Percentiles rank a stretch among this genome's conserved stretches.
These are phyloP conservation scores for Tuber melanosporum DNA, from an alignment of 495 filamentous ascomycete genomes.

Conservation along the genomic window DNA sequence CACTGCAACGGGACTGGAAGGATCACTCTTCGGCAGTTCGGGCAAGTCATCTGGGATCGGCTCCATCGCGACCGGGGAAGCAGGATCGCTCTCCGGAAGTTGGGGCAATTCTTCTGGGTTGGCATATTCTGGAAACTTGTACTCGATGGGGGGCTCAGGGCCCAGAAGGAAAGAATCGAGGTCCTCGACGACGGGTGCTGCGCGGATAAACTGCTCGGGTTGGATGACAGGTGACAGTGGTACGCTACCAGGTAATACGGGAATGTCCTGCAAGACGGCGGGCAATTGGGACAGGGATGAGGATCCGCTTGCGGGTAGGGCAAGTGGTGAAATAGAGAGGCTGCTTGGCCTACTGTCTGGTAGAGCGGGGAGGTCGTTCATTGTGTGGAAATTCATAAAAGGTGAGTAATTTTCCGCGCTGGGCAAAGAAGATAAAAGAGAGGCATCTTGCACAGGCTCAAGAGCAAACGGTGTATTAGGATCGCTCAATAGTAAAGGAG, in stretches of 20 bases:
- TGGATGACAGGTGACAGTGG: not conserved
- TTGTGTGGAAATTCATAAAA: not conserved
- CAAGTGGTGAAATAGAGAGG: not conserved
- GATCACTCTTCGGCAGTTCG: conserved; percentile 23
- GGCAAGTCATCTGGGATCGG: conserved; percentile 12
- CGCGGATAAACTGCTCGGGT: not conserved
- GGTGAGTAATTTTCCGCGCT: not conserved
- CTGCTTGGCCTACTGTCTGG: conserved; percentile 17
- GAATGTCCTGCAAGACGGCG: not conserved
- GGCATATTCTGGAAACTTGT: not conserved
- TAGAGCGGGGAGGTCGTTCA: conserved; percentile 16
- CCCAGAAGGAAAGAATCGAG: not conserved
- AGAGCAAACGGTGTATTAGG: not conserved
- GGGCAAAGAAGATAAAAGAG: conserved; percentile 3
- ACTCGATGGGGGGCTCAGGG: not conserved
- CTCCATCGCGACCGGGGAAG: conserved; percentile 7
- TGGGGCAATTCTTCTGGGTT: not conserved
- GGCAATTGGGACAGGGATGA: not conserved
- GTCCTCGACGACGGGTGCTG: not conserved
- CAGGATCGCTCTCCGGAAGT: not conserved
- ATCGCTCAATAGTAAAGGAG: conserved; percentile 5
- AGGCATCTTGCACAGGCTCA: not conserved
- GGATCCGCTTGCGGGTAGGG: not conserved
- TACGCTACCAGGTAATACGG: not conserved
- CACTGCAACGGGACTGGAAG: conserved; percentile 15